A percentile compares a stretch with the other conserved stretches of the same genome.
Conservation (phyloP, 768 basidiomycete species). For the Leccinum ochraceum region DNA sequence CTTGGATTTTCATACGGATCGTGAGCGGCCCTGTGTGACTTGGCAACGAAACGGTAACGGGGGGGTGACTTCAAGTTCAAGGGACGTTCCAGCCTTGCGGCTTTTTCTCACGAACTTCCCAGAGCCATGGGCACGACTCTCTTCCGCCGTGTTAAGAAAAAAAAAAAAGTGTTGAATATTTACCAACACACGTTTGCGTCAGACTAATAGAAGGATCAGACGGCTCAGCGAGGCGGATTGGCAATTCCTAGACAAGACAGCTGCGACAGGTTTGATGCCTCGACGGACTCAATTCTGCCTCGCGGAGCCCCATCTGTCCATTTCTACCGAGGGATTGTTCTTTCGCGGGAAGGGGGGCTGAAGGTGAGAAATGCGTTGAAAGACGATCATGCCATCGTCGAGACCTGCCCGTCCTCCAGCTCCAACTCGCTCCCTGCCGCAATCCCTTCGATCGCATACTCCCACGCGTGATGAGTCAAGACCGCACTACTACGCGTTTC, state of each 20-base stretch:
- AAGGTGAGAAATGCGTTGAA: not conserved
- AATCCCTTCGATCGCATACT: not conserved
- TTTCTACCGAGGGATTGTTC: not conserved
- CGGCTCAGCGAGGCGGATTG: not conserved
- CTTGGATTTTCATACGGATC: slow-evolving; percentile 20
- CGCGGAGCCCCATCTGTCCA: not conserved
- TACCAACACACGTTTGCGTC: slow-evolving; percentile 13
- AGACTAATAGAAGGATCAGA: slow-evolving; percentile 9
- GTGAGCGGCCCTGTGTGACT: slow-evolving; percentile 6
- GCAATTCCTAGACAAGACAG: not conserved
- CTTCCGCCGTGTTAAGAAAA: not conserved
- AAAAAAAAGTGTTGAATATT: not conserved
- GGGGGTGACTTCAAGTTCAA: not conserved
- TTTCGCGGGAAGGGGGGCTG: not conserved
- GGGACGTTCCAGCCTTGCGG: not conserved
- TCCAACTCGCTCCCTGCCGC: not conserved
- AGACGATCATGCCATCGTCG: not conserved
- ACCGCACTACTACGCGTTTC: not conserved
- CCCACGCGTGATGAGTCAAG: not conserved
- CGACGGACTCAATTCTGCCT: not conserved
- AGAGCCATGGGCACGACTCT: not conserved
- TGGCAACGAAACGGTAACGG: slow-evolving; percentile 21
- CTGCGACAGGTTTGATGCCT: not conserved
- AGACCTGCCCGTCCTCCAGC: not conserved
- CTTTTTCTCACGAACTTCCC: slow-evolving; percentile 6